These are phyloP conservation scores for Suillus bovinus DNA, from an alignment of 768 basidiomycete genomes.

Conservation along the genomic window DNA sequence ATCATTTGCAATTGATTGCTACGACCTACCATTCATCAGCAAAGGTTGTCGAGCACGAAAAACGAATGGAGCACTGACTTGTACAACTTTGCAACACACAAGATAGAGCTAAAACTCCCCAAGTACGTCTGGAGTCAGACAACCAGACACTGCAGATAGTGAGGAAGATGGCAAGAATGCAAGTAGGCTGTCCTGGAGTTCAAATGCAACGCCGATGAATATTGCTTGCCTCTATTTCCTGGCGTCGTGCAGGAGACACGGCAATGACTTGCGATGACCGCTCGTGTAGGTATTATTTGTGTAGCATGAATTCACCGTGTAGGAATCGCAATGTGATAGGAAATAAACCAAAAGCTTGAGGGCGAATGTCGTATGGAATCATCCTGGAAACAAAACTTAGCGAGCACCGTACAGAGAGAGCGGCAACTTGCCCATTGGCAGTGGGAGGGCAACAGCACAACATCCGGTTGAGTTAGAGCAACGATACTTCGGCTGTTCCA, in stretches of 20 bases:
- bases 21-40: neutral
- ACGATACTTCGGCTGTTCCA: neutral
- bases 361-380: neutral
- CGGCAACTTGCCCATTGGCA: neutral
- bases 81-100: neutral
- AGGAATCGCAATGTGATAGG: neutral
- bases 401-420: neutral
- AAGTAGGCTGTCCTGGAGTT: neutral
- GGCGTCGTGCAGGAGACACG: neutral
- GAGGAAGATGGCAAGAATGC: neutral
- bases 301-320: neutral
- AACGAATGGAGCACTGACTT: neutral
- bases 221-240: too few relatives aligned
- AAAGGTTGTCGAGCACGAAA: neutral
- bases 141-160: neutral
- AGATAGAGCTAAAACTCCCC: neutral
- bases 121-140: neutral
- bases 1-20: neutral
- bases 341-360: neutral
- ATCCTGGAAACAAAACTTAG: neutral
- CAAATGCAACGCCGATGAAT: neutral
- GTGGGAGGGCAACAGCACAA: neutral
- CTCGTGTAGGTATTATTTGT: neutral
- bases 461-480: neutral
- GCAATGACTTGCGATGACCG: neutral